Evolutionary conservation across 2,329 filamentous ascomycete species (phyloP).

Genomic region (Ophiostoma australiae): DNA sequence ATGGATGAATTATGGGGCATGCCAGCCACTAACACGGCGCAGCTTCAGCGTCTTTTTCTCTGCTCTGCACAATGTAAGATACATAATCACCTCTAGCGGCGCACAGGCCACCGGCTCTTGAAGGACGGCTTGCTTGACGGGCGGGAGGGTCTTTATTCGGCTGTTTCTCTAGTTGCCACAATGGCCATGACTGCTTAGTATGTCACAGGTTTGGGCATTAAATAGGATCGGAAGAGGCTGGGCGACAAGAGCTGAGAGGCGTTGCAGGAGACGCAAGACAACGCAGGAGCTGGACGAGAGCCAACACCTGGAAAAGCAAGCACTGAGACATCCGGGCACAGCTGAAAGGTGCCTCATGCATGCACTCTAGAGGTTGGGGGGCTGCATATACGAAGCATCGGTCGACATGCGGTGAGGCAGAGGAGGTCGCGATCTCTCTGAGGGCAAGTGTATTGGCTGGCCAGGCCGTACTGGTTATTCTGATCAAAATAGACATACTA

Average conservation of each 20-base stretch:
- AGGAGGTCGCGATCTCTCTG: not conserved
- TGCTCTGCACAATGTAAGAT: not conserved
- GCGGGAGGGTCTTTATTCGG: too few relatives aligned
- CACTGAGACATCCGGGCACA: not conserved
- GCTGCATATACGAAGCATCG: not conserved
- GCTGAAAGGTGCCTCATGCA: slow-evolving; percentile 15
- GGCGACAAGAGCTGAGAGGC: not conserved
- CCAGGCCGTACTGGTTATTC: too few relatives aligned
- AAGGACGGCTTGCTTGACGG: not conserved
- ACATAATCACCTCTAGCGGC: slow-evolving; percentile 12
- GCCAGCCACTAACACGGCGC: not conserved
- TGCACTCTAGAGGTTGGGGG: not conserved
- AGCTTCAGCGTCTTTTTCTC: not conserved
- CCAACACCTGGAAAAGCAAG: not conserved
- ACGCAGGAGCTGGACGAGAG: not conserved
- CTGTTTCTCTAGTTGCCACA: too few relatives aligned
- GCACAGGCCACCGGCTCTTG: slow-evolving; percentile 22
- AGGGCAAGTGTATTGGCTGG: too few relatives aligned
- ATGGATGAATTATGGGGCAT: slow-evolving; percentile 2
- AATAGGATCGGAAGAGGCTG: not conserved
- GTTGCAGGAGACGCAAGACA: not conserved
- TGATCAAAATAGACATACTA: too few relatives aligned
- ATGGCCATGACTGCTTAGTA: not conserved
- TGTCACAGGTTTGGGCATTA: not conserved
- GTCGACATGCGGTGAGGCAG: not conserved